Conservation (phyloP, 2,329 filamentous ascomycete species). For the Sporothrix phasma region DNA sequence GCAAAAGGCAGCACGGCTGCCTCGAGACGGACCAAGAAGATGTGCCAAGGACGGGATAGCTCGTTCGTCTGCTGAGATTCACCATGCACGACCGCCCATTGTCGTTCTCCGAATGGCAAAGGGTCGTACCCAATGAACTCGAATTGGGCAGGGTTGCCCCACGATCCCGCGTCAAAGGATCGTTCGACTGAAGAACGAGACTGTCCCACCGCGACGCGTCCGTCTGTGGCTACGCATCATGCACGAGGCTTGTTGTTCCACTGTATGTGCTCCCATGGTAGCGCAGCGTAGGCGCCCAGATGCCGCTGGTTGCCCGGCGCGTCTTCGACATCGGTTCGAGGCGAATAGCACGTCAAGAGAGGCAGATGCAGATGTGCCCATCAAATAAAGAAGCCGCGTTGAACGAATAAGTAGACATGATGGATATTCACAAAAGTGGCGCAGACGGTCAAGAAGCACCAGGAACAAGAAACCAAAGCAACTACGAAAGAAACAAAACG, state of each 20-base stretch:
- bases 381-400: background rate
- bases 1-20: background rate
- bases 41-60: too few relatives aligned
- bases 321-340: too few relatives aligned
- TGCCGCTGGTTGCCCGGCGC: constrained; percentile 27
- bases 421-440: background rate
- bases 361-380: background rate
- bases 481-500: constrained; percentile 13
- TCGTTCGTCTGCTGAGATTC: too few relatives aligned
- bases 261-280: constrained; percentile 25
- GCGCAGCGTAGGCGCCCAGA: constrained; percentile 27
- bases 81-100: constrained; percentile 44
- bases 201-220: constrained; percentile 32
- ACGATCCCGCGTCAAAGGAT: constrained; percentile 35
- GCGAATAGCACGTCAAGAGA: background rate
- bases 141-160: constrained; percentile 40
- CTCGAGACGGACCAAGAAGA: too few relatives aligned
- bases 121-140: constrained; percentile 44
- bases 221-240: constrained; percentile 28
- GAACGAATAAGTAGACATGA: background rate
- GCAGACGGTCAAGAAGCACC: background rate
- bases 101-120: constrained; percentile 44
- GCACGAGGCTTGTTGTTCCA: constrained; percentile 25
- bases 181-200: constrained; percentile 34
- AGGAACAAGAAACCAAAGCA: too few relatives aligned